Evolutionary conservation across 768 basidiomycete species (phyloP).

Genomic region (Lactarius psammicola): DNA sequence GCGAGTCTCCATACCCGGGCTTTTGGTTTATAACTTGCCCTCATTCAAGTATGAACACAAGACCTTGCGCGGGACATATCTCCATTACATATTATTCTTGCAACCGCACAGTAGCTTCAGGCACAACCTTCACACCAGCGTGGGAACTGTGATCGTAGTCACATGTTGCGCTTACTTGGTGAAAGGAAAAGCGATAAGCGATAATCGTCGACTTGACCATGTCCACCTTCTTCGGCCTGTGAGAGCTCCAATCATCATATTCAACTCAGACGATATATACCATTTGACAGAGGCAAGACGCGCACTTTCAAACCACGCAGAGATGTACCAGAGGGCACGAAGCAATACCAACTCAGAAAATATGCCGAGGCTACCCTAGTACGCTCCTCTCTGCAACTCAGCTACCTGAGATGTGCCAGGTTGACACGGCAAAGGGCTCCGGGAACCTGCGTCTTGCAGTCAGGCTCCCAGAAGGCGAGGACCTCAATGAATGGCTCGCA

Average conservation of each 20-base stretch:
- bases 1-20: not conserved
- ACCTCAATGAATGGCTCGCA: slow-evolving; percentile 98
- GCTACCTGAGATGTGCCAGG: not conserved
- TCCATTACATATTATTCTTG: not conserved
- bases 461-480: slow-evolving; percentile 94
- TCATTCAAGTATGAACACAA: not conserved
- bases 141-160: not conserved
- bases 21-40: not conserved
- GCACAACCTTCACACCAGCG: too few species aligned
- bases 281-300: slow-evolving; percentile 67
- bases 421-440: slow-evolving; percentile 62
- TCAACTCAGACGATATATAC: not conserved
- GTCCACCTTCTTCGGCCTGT: slow-evolving; percentile 91
- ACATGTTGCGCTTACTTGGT: not conserved
- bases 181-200: not conserved
- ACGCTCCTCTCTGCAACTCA: slow-evolving; percentile 30
- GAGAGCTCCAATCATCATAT: slow-evolving; percentile 37
- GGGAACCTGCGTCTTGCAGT: slow-evolving; percentile 94
- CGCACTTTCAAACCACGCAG: slow-evolving; percentile 96
- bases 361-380: slow-evolving; percentile 96
- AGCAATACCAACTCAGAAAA: slow-evolving; percentile 97
- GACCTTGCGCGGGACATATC: too few species aligned
- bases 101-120: not conserved
- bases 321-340: slow-evolving; percentile 92
- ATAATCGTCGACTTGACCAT: slow-evolving; percentile 38